Evolutionary conservation across 331 rosid species (phyloP).

Genomic region (Acacia concinna): DNA sequence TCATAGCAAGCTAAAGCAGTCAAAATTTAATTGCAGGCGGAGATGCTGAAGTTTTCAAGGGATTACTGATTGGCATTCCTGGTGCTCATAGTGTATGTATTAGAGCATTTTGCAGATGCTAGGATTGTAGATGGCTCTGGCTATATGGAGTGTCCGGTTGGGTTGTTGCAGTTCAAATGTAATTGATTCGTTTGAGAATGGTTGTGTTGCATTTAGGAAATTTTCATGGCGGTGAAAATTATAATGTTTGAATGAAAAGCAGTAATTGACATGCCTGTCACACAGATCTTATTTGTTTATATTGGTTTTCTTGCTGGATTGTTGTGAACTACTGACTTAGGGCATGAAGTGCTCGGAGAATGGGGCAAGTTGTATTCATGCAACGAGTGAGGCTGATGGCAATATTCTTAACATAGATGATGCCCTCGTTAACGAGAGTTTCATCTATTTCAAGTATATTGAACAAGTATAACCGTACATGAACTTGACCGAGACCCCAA

Average conservation of each 20-base stretch:
- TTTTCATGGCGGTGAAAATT: slow-evolving; percentile 10
- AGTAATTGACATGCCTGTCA: neutral
- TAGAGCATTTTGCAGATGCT: slow-evolving; percentile 15
- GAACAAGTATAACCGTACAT: no score
- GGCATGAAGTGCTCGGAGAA: neutral
- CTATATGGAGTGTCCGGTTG: neutral
- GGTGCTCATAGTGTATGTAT: slow-evolving; percentile 7
- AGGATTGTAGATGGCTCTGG: slow-evolving; percentile 10
- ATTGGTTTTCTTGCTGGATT: neutral
- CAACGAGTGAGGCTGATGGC: neutral
- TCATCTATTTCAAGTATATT: no score
- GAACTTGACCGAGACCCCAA: no score
- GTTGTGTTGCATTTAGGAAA: slow-evolving; percentile 18
- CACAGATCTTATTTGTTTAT: slow-evolving; percentile 17
- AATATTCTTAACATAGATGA: neutral
- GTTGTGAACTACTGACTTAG: neutral
- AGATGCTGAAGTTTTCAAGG: slow-evolving; percentile 64
- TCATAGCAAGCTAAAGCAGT: slow-evolving; percentile 17
- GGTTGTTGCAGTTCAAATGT: no score
- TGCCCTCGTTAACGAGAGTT: neutral
- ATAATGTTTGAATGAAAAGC: neutral
- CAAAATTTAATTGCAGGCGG: slow-evolving; percentile 51
- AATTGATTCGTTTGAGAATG: slow-evolving; percentile 23
- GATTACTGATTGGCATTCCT: slow-evolving; percentile 51
- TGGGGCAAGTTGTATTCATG: neutral